These are phyloP conservation scores for Petunia secreta DNA, from an alignment of 257 asterid genomes.

Conservation along the genomic window DNA sequence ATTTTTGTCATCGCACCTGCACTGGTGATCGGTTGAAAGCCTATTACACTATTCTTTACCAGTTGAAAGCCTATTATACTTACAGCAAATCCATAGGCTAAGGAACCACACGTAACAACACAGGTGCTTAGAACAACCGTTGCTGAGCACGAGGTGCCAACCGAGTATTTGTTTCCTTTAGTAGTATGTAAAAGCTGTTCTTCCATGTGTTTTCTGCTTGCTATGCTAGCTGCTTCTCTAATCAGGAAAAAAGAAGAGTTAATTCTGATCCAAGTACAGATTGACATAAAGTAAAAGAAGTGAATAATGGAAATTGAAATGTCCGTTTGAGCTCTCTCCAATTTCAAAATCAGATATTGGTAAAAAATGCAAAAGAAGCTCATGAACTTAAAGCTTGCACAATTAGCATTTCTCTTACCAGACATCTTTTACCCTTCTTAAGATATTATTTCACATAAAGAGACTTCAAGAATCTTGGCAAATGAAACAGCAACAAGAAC, in stretches of 20 bases:
- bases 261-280: neutral
- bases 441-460: neutral
- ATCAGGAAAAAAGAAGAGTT: neutral
- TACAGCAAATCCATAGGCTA: constrained; percentile 38
- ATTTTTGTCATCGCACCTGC: neutral
- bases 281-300: neutral
- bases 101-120: constrained; percentile 30
- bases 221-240: neutral
- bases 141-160: neutral
- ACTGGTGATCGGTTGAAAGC: neutral
- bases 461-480: neutral
- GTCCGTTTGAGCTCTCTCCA: too few relatives aligned
- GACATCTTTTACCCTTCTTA: neutral
- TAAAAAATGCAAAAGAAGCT: too few relatives aligned
- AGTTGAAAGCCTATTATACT: constrained; percentile 22
- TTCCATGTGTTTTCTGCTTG: neutral
- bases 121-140: constrained; percentile 28
- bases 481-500: neutral
- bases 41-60: constrained; percentile 6
- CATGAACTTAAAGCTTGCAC: too few relatives aligned
- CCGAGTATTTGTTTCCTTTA: neutral
- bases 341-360: neutral
- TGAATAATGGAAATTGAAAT: too few relatives aligned
- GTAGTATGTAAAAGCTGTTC: neutral
- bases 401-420: too few relatives aligned